Conservation (phyloP, 2,329 filamentous ascomycete genomes). For the Alternaria solani region DNA sequence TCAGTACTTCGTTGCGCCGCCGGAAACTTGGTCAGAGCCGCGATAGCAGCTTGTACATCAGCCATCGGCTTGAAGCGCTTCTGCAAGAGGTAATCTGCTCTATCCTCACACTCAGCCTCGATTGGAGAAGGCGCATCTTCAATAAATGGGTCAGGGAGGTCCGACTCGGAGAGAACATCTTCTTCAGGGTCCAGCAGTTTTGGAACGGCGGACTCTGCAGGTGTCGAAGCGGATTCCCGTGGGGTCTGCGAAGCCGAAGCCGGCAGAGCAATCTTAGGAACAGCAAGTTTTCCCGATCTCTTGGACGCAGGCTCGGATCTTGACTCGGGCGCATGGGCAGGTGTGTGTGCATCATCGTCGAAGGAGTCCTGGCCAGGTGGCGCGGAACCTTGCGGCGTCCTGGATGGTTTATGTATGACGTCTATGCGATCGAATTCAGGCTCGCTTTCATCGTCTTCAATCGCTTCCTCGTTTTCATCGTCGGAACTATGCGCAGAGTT, state of each 20-base stretch:
- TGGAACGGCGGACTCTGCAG: slow-evolving; percentile 28
- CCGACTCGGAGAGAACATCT: slow-evolving; percentile 46
- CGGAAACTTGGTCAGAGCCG: slow-evolving; percentile 54
- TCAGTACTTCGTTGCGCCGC: slow-evolving; percentile 56
- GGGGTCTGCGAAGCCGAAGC: slow-evolving; percentile 40
- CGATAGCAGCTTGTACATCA: slow-evolving; percentile 53
- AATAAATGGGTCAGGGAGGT: slow-evolving; percentile 50
- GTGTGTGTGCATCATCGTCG: slow-evolving; percentile 15
- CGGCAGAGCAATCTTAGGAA: slow-evolving; percentile 32
- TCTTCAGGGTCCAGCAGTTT: slow-evolving; percentile 44
- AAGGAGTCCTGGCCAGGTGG: slow-evolving; percentile 27
- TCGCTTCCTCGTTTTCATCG: slow-evolving; percentile 24
- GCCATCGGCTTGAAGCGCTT: slow-evolving; percentile 53
- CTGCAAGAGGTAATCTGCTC: slow-evolving; percentile 54
- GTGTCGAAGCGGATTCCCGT: slow-evolving; percentile 35
- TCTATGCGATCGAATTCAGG: slow-evolving; percentile 24
- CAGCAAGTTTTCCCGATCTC: slow-evolving; percentile 15
- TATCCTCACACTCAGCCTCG: slow-evolving; percentile 49
- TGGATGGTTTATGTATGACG: slow-evolving; percentile 18
- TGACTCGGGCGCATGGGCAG: slow-evolving; percentile 13
- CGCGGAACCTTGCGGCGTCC: slow-evolving; percentile 28
- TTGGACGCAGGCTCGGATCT: slow-evolving; percentile 16
- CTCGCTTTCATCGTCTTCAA: slow-evolving; percentile 29
- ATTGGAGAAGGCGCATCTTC: slow-evolving; percentile 36
- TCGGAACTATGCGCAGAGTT: slow-evolving; percentile 24